Percentiles rank a stretch among this genome's conserved stretches.
These are phyloP conservation scores for Mrakia gelida DNA, from an alignment of 768 basidiomycete genomes.

Conservation along the genomic window DNA sequence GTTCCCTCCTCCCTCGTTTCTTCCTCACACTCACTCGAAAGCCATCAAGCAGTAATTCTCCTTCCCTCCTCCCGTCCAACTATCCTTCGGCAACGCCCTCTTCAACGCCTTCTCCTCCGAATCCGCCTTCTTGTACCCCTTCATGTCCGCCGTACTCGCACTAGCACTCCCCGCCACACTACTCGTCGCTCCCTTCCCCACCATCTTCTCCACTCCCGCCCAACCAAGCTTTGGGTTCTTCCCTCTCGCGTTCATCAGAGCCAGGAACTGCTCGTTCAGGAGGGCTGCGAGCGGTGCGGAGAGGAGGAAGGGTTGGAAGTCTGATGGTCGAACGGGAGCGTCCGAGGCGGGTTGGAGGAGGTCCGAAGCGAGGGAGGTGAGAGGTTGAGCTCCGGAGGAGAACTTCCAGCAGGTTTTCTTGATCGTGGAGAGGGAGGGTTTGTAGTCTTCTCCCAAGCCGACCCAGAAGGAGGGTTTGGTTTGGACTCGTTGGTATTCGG, in stretches of 20 bases:
- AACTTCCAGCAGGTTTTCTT: constrained; percentile 53
- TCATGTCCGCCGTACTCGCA: constrained; percentile 47
- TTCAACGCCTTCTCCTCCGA: constrained; percentile 1
- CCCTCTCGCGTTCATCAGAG: constrained; percentile 54
- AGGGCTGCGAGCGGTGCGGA: constrained; percentile 61
- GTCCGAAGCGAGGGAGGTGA: constrained; percentile 39
- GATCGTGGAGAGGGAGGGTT: constrained; percentile 55
- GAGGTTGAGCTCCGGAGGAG: constrained; percentile 47
- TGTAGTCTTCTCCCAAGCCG: constrained; percentile 59
- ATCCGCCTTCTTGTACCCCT: constrained; percentile 36
- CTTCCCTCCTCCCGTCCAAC: no score
- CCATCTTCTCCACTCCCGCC: constrained; percentile 63
- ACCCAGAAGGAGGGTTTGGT: constrained; percentile 57
- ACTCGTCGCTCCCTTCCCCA: constrained; percentile 46
- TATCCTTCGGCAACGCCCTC: not conserved
- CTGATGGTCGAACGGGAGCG: constrained; percentile 42
- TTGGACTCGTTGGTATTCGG: constrained; percentile 39
- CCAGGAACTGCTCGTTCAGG: constrained; percentile 57
- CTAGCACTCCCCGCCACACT: constrained; percentile 41
- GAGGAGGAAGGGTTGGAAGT: constrained; percentile 61
- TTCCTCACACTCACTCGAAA: constrained; percentile 32
- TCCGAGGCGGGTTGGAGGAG: constrained; percentile 34
- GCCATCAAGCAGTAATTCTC: not conserved
- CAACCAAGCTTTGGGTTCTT: constrained; percentile 56
- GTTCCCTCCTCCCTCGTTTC: constrained; percentile 32